Evolutionary conservation across 163 green algal species (phyloP), one percentile per base, ranked within the genome.

Genomic region (Smithsoniella earleae): DNA sequence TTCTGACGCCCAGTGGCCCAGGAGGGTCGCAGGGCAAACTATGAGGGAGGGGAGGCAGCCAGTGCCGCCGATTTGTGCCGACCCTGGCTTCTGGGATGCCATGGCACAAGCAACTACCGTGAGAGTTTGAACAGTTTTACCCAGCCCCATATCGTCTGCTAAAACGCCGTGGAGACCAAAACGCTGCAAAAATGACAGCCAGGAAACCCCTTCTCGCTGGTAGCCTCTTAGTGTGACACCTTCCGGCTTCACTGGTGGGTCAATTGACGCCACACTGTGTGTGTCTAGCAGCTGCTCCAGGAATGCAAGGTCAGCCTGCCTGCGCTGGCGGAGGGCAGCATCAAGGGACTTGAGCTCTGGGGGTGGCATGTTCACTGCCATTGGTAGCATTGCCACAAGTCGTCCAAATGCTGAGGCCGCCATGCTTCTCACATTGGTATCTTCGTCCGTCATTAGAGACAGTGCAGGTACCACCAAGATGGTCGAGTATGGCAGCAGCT

Each of bases 181-280:
- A 43, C 86, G 82, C 3, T 84, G 87, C 81, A 99, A 86, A 79
- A 99, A 99, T 5, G 89, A 88, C 33, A 99, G 88, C 94, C 94
- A 99, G 84, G 89, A 94, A 66, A 99, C 87, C 74, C 94, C 94
- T 76, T 97, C 91, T 74, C 87, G 86, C 82, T 98, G 93, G 79
- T 98, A 98, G n/a, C 78, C 78, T 16, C 92, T 81, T 78, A 95
- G 78, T 31, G 73, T 77, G 18, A 86, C 83, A 36, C 69, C 33
- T 43, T 86, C 66, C 55, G 66, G 66, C 38, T n/a, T 37, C 49
- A 46, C 40, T 0, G 28, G 34, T 46, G 91, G 73, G 52, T 75
- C 66, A 73, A 86, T 90, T 36, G 91, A 81, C 10, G 86, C 85
- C 28, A 89, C 79, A 33, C 85, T 75, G 37, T 76, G 78, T 77